Evolutionary conservation across 2,329 filamentous ascomycete genomes (phyloP), one percentile per base, ranked within the genome.

Genomic region (Microcyclospora tardicrescens): DNA sequence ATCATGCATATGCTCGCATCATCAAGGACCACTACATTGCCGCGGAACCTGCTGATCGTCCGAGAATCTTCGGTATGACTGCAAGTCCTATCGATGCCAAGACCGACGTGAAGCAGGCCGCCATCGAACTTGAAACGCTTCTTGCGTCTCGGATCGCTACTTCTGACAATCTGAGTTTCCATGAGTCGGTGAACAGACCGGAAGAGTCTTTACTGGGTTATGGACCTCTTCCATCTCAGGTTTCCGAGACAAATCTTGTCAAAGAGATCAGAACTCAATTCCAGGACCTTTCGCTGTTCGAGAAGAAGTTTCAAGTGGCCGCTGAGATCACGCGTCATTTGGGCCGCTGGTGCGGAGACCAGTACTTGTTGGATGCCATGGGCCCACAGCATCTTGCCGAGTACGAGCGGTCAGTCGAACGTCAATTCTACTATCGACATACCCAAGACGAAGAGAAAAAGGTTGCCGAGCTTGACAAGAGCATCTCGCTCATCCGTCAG

Each of bases 31-130:
- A 84, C 49, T 96, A 95, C 53, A 46, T 75, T 1, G 61, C 69
- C 2, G 64, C 69, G 24, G 49, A 57, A 1, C 45, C 57, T 0
- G 50, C 55, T 0, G 63, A 62, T 35, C 70, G 77, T 4, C 91
- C 91, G 3, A 80, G 79, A 29, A 78, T 98, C 14, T 82, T 98
- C 48, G 89, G 89, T 16, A 95, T 96, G 89, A 98, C 91, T 1
- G 91, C 91, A 6, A 96, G 91, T 0, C 91, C 91, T 0, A 80
- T 95, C 2, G 87, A 96, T 61, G 77, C 84, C 0, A 81, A 84
- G 52, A 72, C 73, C 0, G 78, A 94, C 47, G 71, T 93, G 19
- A 66, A 69, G 12, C 67, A 75, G 43, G 84, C 83, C 29, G 82
- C 55, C 8, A 44, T 41, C 2, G 76, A 83, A 38, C 71, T 98